Evolutionary conservation across 257 asterid species (phyloP).

Genomic region (Solanum stenotomum): DNA sequence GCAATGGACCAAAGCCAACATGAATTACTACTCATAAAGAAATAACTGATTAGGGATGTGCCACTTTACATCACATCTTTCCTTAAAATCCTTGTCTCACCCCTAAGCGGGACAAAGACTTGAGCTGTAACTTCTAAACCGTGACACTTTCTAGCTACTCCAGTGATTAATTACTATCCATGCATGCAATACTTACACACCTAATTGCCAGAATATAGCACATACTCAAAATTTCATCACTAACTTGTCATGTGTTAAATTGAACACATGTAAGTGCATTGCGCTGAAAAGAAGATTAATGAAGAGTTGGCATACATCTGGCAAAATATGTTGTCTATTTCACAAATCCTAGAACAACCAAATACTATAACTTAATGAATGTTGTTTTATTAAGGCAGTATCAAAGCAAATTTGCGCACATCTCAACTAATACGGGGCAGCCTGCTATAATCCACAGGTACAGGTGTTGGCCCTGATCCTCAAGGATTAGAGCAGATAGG

Average conservation of each 20-base stretch:
- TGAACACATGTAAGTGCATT: not conserved
- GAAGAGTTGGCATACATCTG: not conserved
- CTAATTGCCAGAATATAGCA: not conserved
- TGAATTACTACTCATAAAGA: not conserved
- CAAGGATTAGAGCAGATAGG: not conserved
- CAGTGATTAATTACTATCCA: not conserved
- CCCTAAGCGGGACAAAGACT: not conserved
- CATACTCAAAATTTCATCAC: not conserved
- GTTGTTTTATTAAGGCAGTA: not conserved
- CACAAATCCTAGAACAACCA: not conserved
- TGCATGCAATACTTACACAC: not conserved
- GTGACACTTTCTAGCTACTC: not conserved
- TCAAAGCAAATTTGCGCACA: not conserved
- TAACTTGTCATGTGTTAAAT: not conserved
- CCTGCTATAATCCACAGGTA: not conserved
- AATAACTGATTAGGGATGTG: not conserved
- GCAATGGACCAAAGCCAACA: not conserved
- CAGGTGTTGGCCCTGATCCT: not conserved
- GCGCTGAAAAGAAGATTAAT: not conserved
- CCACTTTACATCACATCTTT: not conserved
- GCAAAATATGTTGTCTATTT: not conserved
- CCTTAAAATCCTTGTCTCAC: not conserved
- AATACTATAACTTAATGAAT: not conserved
- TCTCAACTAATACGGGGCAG: not conserved
- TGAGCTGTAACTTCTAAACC: not conserved